Percentiles rank a stretch among this genome's conserved stretches.
Conservation (phyloP, 495 filamentous ascomycete genomes). For the Schizothecium vesticola region DNA sequence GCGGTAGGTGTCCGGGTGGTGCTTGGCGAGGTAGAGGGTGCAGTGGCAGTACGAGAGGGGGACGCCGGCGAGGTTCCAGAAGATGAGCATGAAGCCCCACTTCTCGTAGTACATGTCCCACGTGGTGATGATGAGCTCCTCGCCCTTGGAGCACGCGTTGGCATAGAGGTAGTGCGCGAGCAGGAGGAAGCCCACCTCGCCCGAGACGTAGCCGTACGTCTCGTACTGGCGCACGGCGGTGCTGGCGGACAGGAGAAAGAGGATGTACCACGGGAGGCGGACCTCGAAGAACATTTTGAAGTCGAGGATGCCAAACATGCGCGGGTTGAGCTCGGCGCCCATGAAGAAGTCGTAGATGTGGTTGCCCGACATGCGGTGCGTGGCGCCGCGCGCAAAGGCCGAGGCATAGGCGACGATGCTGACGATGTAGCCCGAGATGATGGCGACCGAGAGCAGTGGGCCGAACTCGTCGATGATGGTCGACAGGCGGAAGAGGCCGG, state of each 20-base stretch:
- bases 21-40: slow-evolving; percentile 87
- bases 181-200: slow-evolving; percentile 79
- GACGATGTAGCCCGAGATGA: slow-evolving; percentile 78
- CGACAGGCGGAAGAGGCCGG: slow-evolving; percentile 82
- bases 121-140: slow-evolving; percentile 88
- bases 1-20: slow-evolving; percentile 74
- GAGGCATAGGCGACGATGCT: slow-evolving; percentile 80
- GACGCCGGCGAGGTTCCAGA: slow-evolving; percentile 98
- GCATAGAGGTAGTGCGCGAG: slow-evolving; percentile 95
- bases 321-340: slow-evolving; percentile 94
- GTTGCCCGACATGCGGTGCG: slow-evolving; percentile 89
- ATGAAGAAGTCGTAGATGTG: slow-evolving; percentile 98
- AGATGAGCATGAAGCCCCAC: slow-evolving; percentile 99
- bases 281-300: slow-evolving; percentile 99
- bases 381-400: slow-evolving; percentile 68
- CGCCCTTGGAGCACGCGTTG: slow-evolving; percentile 93
- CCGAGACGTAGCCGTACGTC: slow-evolving; percentile 81
- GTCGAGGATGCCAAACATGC: slow-evolving; percentile 88
- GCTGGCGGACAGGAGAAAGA: slow-evolving; percentile 71
- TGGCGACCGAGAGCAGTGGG: slow-evolving; percentile 81
- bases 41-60: slow-evolving; percentile 96
- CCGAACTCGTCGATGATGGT: slow-evolving; percentile 95
- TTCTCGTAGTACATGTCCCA: slow-evolving; percentile 99
- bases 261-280: slow-evolving; percentile 91
- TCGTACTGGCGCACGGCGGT: slow-evolving; percentile 87